Conservation (phyloP, 192 early-diverging fungal species). For the Umbelopsis sp. region DNA sequence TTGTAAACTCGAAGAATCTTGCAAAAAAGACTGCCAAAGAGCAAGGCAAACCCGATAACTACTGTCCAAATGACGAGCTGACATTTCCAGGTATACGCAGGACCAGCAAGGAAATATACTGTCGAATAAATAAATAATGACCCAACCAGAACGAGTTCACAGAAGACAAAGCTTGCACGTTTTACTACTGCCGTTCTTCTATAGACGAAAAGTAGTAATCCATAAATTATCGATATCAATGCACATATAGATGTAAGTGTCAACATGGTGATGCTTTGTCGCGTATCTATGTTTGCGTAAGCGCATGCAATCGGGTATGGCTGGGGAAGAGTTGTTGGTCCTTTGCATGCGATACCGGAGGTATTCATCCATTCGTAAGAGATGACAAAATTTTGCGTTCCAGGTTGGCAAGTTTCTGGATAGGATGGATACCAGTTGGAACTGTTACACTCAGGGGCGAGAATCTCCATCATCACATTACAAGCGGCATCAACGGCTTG, state of each 20-base stretch:
- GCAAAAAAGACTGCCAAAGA: slow-evolving; percentile 21
- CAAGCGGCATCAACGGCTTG: slow-evolving; percentile 18
- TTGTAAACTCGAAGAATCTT: slow-evolving; percentile 24
- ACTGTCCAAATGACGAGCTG: background rate
- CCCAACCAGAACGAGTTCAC: slow-evolving; percentile 19
- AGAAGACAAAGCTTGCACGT: slow-evolving; percentile 21
- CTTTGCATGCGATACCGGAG: slow-evolving; percentile 8
- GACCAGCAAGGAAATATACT: slow-evolving; percentile 1
- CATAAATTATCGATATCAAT: slow-evolving; percentile 15
- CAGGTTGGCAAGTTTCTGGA: background rate
- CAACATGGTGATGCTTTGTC: slow-evolving; percentile 6
- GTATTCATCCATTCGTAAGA: slow-evolving; percentile 14
- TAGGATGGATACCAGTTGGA: slow-evolving; percentile 4
- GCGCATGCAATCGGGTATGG: slow-evolving; percentile 1
- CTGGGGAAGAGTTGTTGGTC: background rate
- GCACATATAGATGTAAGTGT: slow-evolving; percentile 6
- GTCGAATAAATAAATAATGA: slow-evolving; percentile 23
- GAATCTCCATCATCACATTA: slow-evolving; percentile 21
- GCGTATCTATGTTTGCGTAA: slow-evolving; percentile 5
- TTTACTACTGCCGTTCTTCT: slow-evolving; percentile 12
- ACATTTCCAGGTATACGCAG: background rate
- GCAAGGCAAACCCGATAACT: slow-evolving; percentile 19
- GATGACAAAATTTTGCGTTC: slow-evolving; percentile 10
- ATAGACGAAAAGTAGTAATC: slow-evolving; percentile 3
- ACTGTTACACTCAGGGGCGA: slow-evolving; percentile 11